Evolutionary conservation across 805 yeast species (phyloP).

Genomic region (Debaryomyces maramus): DNA sequence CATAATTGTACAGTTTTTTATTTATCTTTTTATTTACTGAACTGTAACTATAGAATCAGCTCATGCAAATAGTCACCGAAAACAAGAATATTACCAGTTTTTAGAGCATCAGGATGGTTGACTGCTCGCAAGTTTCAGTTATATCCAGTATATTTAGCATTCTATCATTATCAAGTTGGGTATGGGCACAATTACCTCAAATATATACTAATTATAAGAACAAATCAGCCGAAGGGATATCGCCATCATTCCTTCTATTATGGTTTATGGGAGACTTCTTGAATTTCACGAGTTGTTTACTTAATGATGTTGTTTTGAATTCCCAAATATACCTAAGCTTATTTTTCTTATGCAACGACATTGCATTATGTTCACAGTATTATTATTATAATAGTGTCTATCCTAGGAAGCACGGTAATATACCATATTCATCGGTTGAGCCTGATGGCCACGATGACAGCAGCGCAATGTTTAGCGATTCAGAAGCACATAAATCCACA

Average conservation of each 20-base stretch:
- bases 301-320: constrained; percentile 36
- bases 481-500: background rate
- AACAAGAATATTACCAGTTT: too few species aligned
- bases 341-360: constrained; percentile 40
- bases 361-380: constrained; percentile 40
- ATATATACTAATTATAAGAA: constrained; percentile 56
- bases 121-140: constrained; percentile 4
- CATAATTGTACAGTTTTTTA: background rate
- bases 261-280: constrained; percentile 69
- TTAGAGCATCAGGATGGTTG: too few species aligned
- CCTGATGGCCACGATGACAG: background rate
- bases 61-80: background rate
- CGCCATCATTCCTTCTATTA: constrained; percentile 55
- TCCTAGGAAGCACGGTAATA: constrained; percentile 20
- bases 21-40: background rate
- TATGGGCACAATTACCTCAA: constrained; percentile 75
- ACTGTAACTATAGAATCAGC: too few species aligned
- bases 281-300: constrained; percentile 46
- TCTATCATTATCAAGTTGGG: constrained; percentile 58
- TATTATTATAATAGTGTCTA: constrained; percentile 42
- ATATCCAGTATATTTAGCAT: constrained; percentile 34
- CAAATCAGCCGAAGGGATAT: constrained; percentile 67
- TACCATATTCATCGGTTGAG: background rate
- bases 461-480: background rate
- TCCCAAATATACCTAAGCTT: constrained; percentile 42